Evolutionary conservation across 2,329 filamentous ascomycete genomes (phyloP).

Genomic region (Cyphellophora attinorum): DNA sequence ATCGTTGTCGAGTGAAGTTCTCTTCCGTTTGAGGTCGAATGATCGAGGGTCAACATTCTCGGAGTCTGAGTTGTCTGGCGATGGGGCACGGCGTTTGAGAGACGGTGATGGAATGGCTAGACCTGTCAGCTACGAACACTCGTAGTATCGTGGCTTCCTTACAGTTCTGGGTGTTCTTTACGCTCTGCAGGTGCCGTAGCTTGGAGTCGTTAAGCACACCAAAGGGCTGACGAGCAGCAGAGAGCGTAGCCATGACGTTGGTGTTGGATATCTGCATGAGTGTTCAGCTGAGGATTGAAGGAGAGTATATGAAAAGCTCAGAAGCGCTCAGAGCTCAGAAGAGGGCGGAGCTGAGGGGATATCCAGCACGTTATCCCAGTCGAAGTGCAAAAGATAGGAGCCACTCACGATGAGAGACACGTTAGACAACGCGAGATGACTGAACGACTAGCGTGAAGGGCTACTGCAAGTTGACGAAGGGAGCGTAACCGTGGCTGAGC

Average conservation of each 20-base stretch:
- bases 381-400: constrained; percentile 3
- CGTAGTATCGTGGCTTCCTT: constrained; percentile 16
- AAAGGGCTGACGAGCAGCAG: constrained; percentile 23
- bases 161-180: constrained; percentile 39
- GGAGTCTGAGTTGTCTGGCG: constrained; percentile 39
- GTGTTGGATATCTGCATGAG: not conserved
- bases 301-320: constrained; percentile 9
- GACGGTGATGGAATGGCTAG: constrained; percentile 20
- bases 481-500: constrained; percentile 6
- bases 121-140: constrained; percentile 3
- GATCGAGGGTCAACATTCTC: constrained; percentile 51
- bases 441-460: constrained; percentile 4
- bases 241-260: constrained; percentile 22
- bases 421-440: constrained; percentile 4
- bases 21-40: constrained; percentile 38
- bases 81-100: constrained; percentile 37
- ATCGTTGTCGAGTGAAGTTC: constrained; percentile 22
- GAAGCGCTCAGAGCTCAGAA: constrained; percentile 3
- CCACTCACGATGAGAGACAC: constrained; percentile 5
- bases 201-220: constrained; percentile 22
- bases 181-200: constrained; percentile 21
- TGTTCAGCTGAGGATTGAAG: constrained; percentile 1
- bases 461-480: constrained; percentile 16
- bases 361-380: constrained; percentile 12
- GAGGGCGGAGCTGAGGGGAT: constrained; percentile 3